phyloP scores from a whole-genome alignment of 129 eudicot species.

The Chrysanthemum makinoi region DNA sequence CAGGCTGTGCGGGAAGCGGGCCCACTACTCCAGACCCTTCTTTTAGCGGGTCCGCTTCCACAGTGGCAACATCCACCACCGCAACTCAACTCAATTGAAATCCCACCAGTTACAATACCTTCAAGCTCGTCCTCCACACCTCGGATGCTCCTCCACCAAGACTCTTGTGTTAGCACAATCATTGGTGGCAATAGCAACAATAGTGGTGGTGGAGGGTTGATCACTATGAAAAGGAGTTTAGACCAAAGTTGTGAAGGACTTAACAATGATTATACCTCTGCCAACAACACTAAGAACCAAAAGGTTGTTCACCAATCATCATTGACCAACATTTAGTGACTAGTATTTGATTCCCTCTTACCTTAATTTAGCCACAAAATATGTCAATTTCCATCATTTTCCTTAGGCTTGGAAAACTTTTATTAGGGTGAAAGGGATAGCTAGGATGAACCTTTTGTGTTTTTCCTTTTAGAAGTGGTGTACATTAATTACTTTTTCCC shows the following conservation, averaged over 20 bases:
- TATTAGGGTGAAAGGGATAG: slow-evolving; percentile 49
- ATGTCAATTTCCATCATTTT: slow-evolving; percentile 52
- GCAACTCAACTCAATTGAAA: slow-evolving; percentile 70
- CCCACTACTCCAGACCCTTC: slow-evolving; percentile 85
- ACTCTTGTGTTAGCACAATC: slow-evolving; percentile 40
- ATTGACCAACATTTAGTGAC: slow-evolving; percentile 63
- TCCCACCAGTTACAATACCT: slow-evolving; percentile 75
- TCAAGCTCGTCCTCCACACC: slow-evolving; percentile 37
- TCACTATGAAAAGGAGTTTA: slow-evolving; percentile 45
- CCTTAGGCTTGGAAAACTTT: slow-evolving; percentile 35
- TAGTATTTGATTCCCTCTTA: slow-evolving; percentile 31
- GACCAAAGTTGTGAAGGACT: slow-evolving; percentile 40
- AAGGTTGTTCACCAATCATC: slow-evolving; percentile 77
- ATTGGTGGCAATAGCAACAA: slow-evolving; percentile 16
- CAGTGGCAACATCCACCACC: slow-evolving; percentile 98
- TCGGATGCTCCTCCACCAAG: slow-evolving; percentile 44
- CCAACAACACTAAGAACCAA: slow-evolving; percentile 64
- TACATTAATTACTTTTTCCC: slow-evolving; percentile 41
- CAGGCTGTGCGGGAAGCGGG: slow-evolving; percentile 91
- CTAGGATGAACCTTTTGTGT: slow-evolving; percentile 23
- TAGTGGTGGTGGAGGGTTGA: slow-evolving; percentile 29
- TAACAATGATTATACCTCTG: slow-evolving; percentile 35
- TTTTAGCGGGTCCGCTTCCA: slow-evolving; percentile 91
- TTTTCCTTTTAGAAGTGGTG: slow-evolving; percentile 39
- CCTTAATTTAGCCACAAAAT: slow-evolving; percentile 36